Percentiles rank a stretch among this genome's conserved stretches.
Conservation (phyloP, 495 filamentous ascomycete genomes). For the Pyronema domesticum region DNA sequence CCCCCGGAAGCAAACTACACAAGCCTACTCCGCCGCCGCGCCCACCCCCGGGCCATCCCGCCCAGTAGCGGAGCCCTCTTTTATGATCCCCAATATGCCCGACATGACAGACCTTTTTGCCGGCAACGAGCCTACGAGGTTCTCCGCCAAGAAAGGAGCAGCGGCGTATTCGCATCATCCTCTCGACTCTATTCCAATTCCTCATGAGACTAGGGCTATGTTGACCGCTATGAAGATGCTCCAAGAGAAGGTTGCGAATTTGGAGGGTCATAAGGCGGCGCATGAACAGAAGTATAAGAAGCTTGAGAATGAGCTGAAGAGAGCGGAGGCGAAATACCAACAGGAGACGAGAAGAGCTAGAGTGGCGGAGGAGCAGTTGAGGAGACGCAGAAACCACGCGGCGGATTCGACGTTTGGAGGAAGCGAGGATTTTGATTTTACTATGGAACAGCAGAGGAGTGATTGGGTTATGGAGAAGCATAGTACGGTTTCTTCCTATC, state of each 20-base stretch:
- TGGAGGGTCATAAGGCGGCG: slow-evolving; percentile 44
- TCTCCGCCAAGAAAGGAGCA: slow-evolving; percentile 29
- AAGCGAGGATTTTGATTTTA: slow-evolving; percentile 28
- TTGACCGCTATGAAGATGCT: slow-evolving; percentile 49
- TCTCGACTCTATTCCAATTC: slow-evolving; percentile 45
- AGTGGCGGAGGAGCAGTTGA: slow-evolving; percentile 29
- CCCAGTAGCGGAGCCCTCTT: slow-evolving; percentile 33
- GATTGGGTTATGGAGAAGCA: slow-evolving; percentile 21
- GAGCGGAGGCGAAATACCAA: slow-evolving; percentile 30
- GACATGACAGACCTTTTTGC: slow-evolving; percentile 57
- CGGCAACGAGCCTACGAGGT: slow-evolving; percentile 35
- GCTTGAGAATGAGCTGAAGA: slow-evolving; percentile 40
- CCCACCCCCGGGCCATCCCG: slow-evolving; percentile 19
- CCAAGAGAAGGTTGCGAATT: slow-evolving; percentile 43
- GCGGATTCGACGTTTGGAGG: slow-evolving; percentile 24
- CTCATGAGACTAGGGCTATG: slow-evolving; percentile 50
- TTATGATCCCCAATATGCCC: slow-evolving; percentile 48
- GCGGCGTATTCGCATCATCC: slow-evolving; percentile 31
- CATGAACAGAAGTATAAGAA: slow-evolving; percentile 38
- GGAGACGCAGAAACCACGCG: slow-evolving; percentile 13
- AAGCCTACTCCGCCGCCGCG: background rate
- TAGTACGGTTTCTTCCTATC: slow-evolving; percentile 16
- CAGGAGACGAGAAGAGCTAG: slow-evolving; percentile 30
- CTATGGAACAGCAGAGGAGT: slow-evolving; percentile 25
- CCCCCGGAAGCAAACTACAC: slow-evolving; percentile 10